Base-by-base conservation (phyloP, 2,329 filamentous ascomycete species). In the Epichloe sibirici region DNA sequence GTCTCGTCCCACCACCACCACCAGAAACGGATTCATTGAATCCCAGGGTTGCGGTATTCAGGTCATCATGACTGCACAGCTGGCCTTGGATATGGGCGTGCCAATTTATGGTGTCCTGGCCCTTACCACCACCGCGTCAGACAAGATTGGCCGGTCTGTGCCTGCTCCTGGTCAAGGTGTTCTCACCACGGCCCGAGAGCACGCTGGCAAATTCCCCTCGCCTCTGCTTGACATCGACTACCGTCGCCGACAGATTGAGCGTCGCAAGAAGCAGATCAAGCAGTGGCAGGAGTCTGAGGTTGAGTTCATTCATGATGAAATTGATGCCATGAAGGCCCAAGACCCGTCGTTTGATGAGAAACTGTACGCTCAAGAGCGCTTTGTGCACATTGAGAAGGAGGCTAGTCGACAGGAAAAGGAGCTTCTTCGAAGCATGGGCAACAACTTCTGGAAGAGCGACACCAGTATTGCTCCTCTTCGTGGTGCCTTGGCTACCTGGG, bases 371-470 rank as follows among this genome's bases (percentile, higher is more conserved):
- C 79, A 89, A 60, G 88, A 95, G 62, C 88, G 93, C 57, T 83
- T 87, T 43, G 71, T 77, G 51, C 91, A 97, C 69, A 91, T 97
- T 61, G 86, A 94, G 69, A 86, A 77, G 66, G 71, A 98, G 71
- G 90, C 91, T 49, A 76, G 79, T 59, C 83, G 93, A 59, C 91
- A 98, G 69, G 89, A 91, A 73, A 94, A 90, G 73, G 91, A 97
- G 59, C 88, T 91, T 17, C 81, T 95, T 57, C 85, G 84, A 71
- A 95, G 89, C 72, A 81, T 95, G 61, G 93, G 94, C 66, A 98
- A 98, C 78, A 90, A 87, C 73, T 98, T 98, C 82, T 98, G 94
- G 93, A 96, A 93, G 78, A 85, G 88, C 64, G 91, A 98, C 67
- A 76, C 89, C 44, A 85, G 83, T 64, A 98, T 98, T 65, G 91